Evolutionary conservation across 2,329 filamentous ascomycete genomes (phyloP).

Genomic region (Nothopassalora personata): DNA sequence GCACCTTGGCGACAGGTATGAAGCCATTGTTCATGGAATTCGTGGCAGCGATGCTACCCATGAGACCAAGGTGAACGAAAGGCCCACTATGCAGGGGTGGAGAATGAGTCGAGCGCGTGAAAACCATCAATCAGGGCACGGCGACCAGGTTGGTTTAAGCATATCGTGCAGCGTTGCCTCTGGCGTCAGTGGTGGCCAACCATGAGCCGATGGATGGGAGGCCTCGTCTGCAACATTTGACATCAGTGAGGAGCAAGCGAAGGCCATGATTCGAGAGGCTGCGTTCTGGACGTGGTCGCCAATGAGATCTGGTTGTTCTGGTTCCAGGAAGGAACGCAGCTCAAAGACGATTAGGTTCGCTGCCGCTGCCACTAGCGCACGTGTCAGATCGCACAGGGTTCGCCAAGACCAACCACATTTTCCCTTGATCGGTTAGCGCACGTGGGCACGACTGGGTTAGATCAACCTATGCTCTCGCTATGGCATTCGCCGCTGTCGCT

Average conservation of each 20-base stretch:
- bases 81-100: too few relatives aligned
- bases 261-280: background rate
- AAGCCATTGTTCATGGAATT: background rate
- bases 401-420: background rate
- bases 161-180: background rate
- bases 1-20: background rate
- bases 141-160: background rate
- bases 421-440: background rate
- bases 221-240: background rate
- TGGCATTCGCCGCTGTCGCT: too few relatives aligned
- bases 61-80: background rate
- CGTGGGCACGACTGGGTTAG: too few relatives aligned
- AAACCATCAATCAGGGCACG: background rate
- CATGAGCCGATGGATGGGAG: background rate
- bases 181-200: background rate
- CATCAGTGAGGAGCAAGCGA: background rate
- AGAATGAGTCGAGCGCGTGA: background rate
- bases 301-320: background rate
- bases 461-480: too few relatives aligned
- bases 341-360: background rate
- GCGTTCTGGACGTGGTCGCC: background rate
- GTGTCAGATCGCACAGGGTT: background rate
- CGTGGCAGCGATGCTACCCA: background rate
- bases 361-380: background rate
- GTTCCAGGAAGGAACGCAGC: background rate